Evolutionary conservation across 2,329 filamentous ascomycete species (phyloP).

Genomic region (Trichoderma asperellum): DNA sequence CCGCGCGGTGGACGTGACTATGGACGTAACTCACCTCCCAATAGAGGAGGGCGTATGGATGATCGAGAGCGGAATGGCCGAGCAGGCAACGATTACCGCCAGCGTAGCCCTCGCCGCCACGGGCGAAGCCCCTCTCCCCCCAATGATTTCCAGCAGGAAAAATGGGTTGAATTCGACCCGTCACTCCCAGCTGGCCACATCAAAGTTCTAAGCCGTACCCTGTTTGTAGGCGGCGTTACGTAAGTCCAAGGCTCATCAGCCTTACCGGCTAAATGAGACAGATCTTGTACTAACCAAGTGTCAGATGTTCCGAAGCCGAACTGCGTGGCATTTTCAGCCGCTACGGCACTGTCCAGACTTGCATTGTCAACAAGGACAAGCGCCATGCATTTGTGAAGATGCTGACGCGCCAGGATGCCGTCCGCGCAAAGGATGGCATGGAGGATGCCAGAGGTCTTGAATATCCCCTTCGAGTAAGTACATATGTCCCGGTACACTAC

Average conservation of each 20-base stretch:
- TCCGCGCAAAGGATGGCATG: conserved; percentile 84
- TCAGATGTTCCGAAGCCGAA: conserved; percentile 75
- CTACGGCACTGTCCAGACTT: conserved; percentile 90
- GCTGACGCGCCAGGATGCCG: conserved; percentile 84
- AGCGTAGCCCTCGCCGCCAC: conserved; percentile 79
- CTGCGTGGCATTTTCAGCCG: conserved; percentile 78
- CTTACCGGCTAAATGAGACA: neutral
- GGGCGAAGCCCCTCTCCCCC: conserved; percentile 65
- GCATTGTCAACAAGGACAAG: conserved; percentile 97
- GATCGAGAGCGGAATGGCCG: conserved; percentile 56
- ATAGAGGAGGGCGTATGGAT: conserved; percentile 45
- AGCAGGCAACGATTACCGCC: conserved; percentile 74
- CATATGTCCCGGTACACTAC: neutral
- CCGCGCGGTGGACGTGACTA: conserved; percentile 67
- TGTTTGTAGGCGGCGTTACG: conserved; percentile 96
- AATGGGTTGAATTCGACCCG: conserved; percentile 80
- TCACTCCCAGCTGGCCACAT: conserved; percentile 76
- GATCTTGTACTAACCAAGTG: conserved; percentile 30
- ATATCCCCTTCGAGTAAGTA: conserved; percentile 70
- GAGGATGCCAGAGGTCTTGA: conserved; percentile 75
- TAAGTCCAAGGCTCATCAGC: conserved; percentile 52
- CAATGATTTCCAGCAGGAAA: conserved; percentile 49
- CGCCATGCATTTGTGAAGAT: conserved; percentile 99
- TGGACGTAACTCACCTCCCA: conserved; percentile 68
- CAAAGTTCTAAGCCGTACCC: conserved; percentile 90